Evolutionary conservation across 257 asterid genomes (phyloP).

Genomic region (Solanum peruvianum): DNA sequence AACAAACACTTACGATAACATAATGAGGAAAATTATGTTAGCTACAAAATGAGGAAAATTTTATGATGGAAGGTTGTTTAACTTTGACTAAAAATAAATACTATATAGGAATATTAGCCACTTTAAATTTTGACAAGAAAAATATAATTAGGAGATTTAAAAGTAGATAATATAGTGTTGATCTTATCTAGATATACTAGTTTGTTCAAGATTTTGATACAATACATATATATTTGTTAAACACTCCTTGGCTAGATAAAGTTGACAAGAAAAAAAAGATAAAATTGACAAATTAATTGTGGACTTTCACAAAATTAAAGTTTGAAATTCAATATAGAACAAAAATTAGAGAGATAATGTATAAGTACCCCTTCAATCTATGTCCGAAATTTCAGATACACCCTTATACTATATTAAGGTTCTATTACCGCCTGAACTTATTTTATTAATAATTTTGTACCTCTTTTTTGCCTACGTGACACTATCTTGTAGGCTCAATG

Average conservation of each 20-base stretch:
- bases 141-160: neutral
- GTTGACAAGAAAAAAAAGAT: too few species aligned
- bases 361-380: accelerated
- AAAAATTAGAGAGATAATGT: too few species aligned
- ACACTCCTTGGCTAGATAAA: too few species aligned
- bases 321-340: too few species aligned
- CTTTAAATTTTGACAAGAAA: neutral
- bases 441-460: too few species aligned
- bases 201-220: neutral
- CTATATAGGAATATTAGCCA: neutral
- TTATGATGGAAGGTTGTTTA: neutral
- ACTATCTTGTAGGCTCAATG: accelerated
- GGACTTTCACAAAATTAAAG: too few species aligned
- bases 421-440: too few species aligned
- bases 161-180: neutral
- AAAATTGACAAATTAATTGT: too few species aligned
- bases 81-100: neutral
- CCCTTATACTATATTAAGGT: too few species aligned
- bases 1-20: neutral
- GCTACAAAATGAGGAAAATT: neutral
- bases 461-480: accelerated
- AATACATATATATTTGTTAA: neutral
- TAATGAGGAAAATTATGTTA: neutral
- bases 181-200: neutral
- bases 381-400: accelerated